phyloP scores from a whole-genome alignment of 306 rosid species.

The Mimosa pudica region DNA sequence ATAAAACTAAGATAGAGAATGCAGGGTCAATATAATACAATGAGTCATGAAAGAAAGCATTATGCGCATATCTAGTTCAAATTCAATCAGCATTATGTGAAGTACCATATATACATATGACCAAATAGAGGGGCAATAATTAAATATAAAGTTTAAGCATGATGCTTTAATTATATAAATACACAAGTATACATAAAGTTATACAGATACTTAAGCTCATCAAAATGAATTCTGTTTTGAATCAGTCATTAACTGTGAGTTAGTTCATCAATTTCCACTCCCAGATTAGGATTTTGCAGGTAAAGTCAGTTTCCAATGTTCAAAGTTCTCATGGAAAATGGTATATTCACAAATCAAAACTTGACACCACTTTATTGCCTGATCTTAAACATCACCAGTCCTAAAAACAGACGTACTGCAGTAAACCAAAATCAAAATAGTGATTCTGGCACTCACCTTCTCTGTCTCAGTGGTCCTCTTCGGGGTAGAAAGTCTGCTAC shows the following conservation, averaged over 20 bases:
- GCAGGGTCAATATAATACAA: conserved; percentile 14
- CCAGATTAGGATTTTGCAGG: not conserved
- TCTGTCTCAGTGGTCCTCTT: conserved; percentile 75
- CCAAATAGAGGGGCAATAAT: not conserved
- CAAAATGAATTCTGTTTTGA: not conserved
- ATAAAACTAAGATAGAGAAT: not conserved
- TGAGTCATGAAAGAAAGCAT: not conserved
- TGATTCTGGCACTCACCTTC: conserved; percentile 61
- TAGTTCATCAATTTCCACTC: not conserved
- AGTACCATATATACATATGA: not conserved
- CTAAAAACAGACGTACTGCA: conserved; percentile 17
- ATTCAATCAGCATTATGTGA: not conserved
- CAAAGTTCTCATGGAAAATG: conserved; percentile 6
- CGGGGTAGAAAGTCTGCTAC: conserved; percentile 94
- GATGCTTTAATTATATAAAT: not conserved
- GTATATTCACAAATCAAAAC: conserved; percentile 20
- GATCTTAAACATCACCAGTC: conserved; percentile 4
- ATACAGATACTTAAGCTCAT: not conserved
- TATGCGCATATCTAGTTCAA: conserved; percentile 1
- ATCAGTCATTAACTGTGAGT: not conserved
- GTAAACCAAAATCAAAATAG: conserved; percentile 20
- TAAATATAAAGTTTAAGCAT: not conserved
- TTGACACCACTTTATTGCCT: conserved; percentile 24
- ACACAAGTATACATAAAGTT: not conserved
- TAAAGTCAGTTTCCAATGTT: not conserved